phyloP scores from a whole-genome alignment of 495 filamentous ascomycete genomes.

The Penicillium ucsense region DNA sequence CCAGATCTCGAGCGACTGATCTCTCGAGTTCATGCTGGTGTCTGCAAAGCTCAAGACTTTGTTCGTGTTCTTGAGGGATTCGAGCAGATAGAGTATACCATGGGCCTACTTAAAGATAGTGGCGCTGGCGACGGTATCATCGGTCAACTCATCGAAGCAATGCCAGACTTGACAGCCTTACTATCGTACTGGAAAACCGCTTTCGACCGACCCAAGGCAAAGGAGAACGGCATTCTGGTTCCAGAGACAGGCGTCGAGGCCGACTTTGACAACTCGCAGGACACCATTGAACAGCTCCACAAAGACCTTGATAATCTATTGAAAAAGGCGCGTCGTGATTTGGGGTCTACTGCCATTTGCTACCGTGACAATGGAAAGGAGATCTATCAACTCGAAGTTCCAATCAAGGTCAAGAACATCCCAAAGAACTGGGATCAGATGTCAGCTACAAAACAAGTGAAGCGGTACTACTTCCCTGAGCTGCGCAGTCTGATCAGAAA shows the following conservation, averaged over 20 bases:
- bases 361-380: constrained; percentile 93
- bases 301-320: constrained; percentile 61
- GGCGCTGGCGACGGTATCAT: constrained; percentile 70
- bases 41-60: constrained; percentile 84
- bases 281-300: constrained; percentile 61
- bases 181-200: constrained; percentile 83
- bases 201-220: constrained; percentile 78
- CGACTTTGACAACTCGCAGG: constrained; percentile 85
- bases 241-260: constrained; percentile 84
- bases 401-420: constrained; percentile 70
- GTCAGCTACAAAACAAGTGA: constrained; percentile 83
- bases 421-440: constrained; percentile 90
- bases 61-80: constrained; percentile 92
- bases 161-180: constrained; percentile 73
- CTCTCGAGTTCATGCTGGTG: constrained; percentile 85
- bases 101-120: constrained; percentile 62
- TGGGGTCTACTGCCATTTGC: constrained; percentile 59
- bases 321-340: constrained; percentile 55
- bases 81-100: constrained; percentile 90
- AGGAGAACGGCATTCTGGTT: constrained; percentile 64
- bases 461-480: constrained; percentile 89
- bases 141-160: constrained; percentile 66
- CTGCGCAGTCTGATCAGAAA: constrained; percentile 70
- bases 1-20: constrained; percentile 92
- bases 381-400: constrained; percentile 91